These are phyloP conservation scores for Musa schizocarpa DNA, from an alignment of 176 grass and related monocot genomes.

Conservation along the genomic window DNA sequence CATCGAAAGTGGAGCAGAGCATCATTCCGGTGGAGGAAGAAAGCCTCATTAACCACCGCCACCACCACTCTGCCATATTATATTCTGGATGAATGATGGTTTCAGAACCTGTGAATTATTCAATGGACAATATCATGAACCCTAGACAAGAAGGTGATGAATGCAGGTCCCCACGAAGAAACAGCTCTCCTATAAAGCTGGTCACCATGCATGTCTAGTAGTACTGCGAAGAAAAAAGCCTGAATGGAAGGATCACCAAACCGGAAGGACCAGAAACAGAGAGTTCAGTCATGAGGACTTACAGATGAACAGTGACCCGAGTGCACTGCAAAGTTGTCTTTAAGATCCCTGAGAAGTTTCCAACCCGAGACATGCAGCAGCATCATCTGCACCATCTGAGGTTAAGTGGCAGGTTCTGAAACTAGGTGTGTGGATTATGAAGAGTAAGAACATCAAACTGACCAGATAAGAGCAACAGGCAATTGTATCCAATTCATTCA, in stretches of 20 bases:
- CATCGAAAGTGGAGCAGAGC: not conserved
- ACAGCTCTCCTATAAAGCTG: not conserved
- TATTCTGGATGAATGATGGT: not conserved
- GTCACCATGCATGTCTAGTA: slow-evolving; percentile 2
- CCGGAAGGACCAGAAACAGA: not conserved
- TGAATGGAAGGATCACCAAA: not conserved
- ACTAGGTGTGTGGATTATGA: no score
- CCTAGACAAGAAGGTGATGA: not conserved
- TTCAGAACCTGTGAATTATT: not conserved
- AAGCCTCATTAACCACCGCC: not conserved
- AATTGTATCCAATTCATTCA: no score
- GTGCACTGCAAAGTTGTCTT: no score
- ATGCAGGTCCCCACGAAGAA: not conserved
- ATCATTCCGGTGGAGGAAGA: not conserved
- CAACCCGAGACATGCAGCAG: no score
- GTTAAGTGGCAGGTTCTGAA: no score
- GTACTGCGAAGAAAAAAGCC: not conserved
- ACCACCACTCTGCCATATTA: not conserved
- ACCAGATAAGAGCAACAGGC: no score
- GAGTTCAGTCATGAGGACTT: not conserved
- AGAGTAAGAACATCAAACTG: no score
- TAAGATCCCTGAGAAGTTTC: no score
- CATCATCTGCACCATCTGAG: no score
- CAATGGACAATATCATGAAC: not conserved
- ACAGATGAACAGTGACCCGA: not conserved